Evolutionary conservation across 352 stramenopile species (phyloP), one percentile per base, ranked within the genome.

Genomic region (Thalassiosira ordinaria): DNA sequence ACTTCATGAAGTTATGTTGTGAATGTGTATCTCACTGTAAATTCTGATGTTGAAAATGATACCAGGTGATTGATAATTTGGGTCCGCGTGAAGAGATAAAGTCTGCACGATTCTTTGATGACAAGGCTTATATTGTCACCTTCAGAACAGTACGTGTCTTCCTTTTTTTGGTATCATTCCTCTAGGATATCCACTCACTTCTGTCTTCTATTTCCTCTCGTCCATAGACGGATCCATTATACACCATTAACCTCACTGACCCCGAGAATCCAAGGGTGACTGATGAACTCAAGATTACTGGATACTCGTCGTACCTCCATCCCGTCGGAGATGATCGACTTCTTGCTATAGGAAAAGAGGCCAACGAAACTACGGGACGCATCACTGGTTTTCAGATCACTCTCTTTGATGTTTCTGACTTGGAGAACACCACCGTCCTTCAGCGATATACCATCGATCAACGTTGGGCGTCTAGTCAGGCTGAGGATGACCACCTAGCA

Each of bases 251-350:
- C 47, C 27, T 83, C 8, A 46, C 0, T 20, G 47, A 75, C 22
- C 16, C 53, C 22, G 26, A 44, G 16, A 61, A 64, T 55, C 63
- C 64, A 13, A 29, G 18, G 1, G 51, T 80, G 39, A 26, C 59
- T 2, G 52, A 44, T 29, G 78, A 86, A 53, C 16, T 83, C 4
- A 73, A 81, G 16, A 75, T 86, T 22, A 69, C 70, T 22, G 78
- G 78, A 37, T 86, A 72, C 47, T 83, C 72, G 0, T 72, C 51
- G 0, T 86, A 86, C 47, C 37, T 86, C 9, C 65, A 86, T 16
- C 51, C 78, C 11, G 71, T 83, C 1, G 13, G 6, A 2, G 46
- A 72, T 27, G 73, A 76, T 51, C 72, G 49, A 27, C 35, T 80
- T 8, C 29, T 86, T 13, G 67, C 64, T n/a, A 70, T 86, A 29